Evolutionary conservation across 2,329 filamentous ascomycete species (phyloP), one percentile per base, ranked within the genome.

Genomic region (Setomelanomma holmii): DNA sequence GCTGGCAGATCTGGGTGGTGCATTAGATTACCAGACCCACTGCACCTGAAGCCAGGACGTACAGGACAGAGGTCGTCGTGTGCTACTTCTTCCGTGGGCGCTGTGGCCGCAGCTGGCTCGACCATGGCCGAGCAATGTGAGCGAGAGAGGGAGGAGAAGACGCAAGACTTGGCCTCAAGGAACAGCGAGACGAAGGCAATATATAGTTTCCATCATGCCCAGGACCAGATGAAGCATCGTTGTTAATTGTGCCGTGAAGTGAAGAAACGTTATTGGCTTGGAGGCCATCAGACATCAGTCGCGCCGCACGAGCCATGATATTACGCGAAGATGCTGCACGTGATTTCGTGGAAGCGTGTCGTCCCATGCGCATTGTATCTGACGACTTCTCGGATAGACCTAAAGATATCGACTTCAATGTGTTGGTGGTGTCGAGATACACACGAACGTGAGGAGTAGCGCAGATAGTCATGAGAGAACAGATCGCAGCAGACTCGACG

Each of bases 61-160:
- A 68, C 66, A 4, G 77, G 77, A 48, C 78, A 80, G 16, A 76
- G 56, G 54, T 80, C 77, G 40, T 79, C 77, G 36, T 78, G 71
- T 27, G 65, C 60, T 51, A 76, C 56, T 16, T 53, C 48, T 49
- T 67, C 60, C 11, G 35, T 27, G 14, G 53, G 36, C 19, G 56
- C 34, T 20, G 45, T 21, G 14, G 46, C 44, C n/a, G n/a, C n/a
- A n/a, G n/a, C n/a, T n/a, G n/a, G n/a, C 36, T 58, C 49, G 21
- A 54, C 45, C 63, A 65, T 69, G 40, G 22, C 30, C 23, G 21
- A 16, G 33, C 30, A 34, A 8, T 11, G n/a, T 4, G 22, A 22
- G n/a, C 14, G 19, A 30, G n/a, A 7, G 4, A 19, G n/a, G 17
- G 38, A 38, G 33, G 34, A 24, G 22, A 17, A n/a, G 44, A 30